Base-by-base conservation (phyloP, 139 green algal genomes). In the Deuterostichococcus epilithicus region DNA sequence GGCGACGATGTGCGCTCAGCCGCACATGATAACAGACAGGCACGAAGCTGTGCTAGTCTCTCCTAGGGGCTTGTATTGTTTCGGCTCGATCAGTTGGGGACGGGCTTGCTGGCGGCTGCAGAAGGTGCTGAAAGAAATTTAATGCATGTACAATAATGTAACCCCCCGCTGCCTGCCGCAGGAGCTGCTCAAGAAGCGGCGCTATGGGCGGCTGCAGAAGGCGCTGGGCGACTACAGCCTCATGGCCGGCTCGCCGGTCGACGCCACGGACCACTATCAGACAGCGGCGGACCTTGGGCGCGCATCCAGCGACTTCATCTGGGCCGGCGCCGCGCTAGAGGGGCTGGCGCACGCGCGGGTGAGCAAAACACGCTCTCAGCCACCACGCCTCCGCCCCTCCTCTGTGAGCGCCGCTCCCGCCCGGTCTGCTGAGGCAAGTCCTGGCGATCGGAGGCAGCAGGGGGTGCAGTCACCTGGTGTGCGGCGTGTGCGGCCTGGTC, bases 131-230 rank as follows among this genome's bases (percentile, higher is more conserved):
- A 23, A 23, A 23, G 22, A 26, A 36, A 0, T 18, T 76, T 18
- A n/a, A n/a, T 22, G 28, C 72, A 28, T 20, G 33, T 70, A n/a
- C 32, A 45, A n/a, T 47, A 30, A 10, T 13, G 63, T 5, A 36
- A 47, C 28, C 3, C 72, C 28, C 58, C 1, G 72, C 72, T 33
- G 10, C 3, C 52, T 13, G 26, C 18, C 52, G 10, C 28, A 86
- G 81, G 78, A 88, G 68, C 60, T 84, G 5, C 71, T 77, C 36
- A 81, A 80, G 25, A 90, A 87, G 78, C 85, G 78, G 63, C 74
- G 89, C 22, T 91, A 94, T 75, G 90, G 87, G 1, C 84, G 93
- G 68, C 82, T 97, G 60, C 85, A 91, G 70, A 97, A 97, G 80
- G 77, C 80, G 0, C 92, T 95, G 81, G 93, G 92, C 0, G 93